Evolutionary conservation across 208 protist genomes (phyloP).

Genomic region (Trypanosoma mega): DNA sequence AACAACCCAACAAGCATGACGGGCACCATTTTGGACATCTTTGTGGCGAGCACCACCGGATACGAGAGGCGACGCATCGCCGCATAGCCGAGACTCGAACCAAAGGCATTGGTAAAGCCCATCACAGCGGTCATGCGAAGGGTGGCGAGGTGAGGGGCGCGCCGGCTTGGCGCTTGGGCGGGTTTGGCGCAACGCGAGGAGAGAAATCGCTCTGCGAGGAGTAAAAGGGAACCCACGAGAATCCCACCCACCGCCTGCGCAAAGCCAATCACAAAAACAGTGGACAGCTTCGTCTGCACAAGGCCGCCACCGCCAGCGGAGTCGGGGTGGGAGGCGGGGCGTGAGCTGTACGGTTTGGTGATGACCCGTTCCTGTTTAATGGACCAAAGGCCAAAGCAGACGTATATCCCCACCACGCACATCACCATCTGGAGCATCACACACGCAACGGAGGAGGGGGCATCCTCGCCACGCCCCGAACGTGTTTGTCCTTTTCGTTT

Average conservation of each 20-base stretch:
- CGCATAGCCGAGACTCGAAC: slow-evolving; percentile 58
- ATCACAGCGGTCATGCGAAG: slow-evolving; percentile 37
- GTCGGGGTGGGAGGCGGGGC: slow-evolving; percentile 8
- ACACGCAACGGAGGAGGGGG: too few species aligned
- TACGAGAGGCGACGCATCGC: slow-evolving; percentile 81
- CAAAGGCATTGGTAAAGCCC: slow-evolving; percentile 77
- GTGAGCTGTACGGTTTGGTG: slow-evolving; percentile 54
- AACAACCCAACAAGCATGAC: slow-evolving; percentile 77
- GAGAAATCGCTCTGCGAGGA: slow-evolving; percentile 15
- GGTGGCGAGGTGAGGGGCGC: background rate
- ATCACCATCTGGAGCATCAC: slow-evolving; percentile 53
- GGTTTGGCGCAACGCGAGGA: background rate
- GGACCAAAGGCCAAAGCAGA: slow-evolving; percentile 82
- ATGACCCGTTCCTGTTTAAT: slow-evolving; percentile 82
- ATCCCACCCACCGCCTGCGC: slow-evolving; percentile 25
- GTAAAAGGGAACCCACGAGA: slow-evolving; percentile 21
- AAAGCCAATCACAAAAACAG: slow-evolving; percentile 38
- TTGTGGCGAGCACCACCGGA: slow-evolving; percentile 73
- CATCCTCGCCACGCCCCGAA: too few species aligned
- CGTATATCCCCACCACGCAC: slow-evolving; percentile 71
- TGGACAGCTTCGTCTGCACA: slow-evolving; percentile 26
- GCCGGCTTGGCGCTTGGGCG: background rate
- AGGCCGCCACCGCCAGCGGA: background rate
- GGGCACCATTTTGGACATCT: slow-evolving; percentile 90
- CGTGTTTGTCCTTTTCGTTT: too few species aligned